Conservation (phyloP, 164 flowering plant species). For the Buxus sempervirens region DNA sequence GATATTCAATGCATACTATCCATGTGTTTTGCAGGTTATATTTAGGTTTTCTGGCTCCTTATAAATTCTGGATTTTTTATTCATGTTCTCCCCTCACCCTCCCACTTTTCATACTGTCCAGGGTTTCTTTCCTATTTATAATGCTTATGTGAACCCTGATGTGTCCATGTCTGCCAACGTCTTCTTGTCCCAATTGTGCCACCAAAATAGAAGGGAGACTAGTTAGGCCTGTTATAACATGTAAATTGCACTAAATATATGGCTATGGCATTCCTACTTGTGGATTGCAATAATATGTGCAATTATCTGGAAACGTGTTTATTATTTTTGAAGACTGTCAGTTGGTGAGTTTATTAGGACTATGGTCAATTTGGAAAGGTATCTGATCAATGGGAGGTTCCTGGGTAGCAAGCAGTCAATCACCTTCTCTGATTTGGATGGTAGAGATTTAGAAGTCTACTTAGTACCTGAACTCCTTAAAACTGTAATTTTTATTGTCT, state of each 20-base stretch:
- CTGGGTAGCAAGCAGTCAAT: too few relatives aligned
- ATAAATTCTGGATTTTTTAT: too few relatives aligned
- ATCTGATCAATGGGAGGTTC: too few relatives aligned
- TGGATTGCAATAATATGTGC: too few relatives aligned
- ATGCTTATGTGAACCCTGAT: neutral
- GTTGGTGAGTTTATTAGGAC: too few relatives aligned
- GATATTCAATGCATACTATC: neutral
- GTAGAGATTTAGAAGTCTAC: neutral
- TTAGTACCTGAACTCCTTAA: neutral
- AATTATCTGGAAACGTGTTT: too few relatives aligned
- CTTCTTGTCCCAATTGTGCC: neutral
- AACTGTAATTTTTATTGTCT: neutral
- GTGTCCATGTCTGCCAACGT: neutral
- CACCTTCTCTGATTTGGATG: too few relatives aligned
- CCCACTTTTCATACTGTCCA: too few relatives aligned
- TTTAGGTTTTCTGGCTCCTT: neutral
- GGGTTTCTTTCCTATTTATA: neutral
- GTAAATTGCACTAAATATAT: neutral
- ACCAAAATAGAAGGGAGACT: neutral
- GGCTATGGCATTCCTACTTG: neutral
- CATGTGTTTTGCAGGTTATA: neutral
- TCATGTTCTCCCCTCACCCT: neutral
- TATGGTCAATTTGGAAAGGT: too few relatives aligned
- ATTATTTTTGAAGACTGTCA: too few relatives aligned
- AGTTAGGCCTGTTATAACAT: neutral